phyloP scores from a whole-genome alignment of 768 basidiomycete genomes.

The Rhodotorula kratochvilovae region DNA sequence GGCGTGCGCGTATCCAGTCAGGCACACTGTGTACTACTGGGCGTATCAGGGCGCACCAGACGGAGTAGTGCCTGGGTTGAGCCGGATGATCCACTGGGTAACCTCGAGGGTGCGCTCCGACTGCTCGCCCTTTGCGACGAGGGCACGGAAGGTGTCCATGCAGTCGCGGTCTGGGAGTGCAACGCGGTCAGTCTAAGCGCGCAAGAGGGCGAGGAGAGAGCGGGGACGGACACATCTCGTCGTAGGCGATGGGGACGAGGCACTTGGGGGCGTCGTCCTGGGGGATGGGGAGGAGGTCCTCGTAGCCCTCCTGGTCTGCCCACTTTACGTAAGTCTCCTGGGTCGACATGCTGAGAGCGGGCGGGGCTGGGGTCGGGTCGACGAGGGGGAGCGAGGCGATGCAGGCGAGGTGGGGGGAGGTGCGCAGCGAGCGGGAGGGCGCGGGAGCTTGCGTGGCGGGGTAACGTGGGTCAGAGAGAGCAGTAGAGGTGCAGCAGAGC shows the following conservation, averaged over 20 bases:
- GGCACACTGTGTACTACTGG: not conserved
- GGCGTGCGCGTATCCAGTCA: not conserved
- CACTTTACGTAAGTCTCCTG: slow-evolving; percentile 44
- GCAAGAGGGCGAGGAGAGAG: slow-evolving; percentile 1
- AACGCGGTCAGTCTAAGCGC: not conserved
- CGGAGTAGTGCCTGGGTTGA: slow-evolving; percentile 97
- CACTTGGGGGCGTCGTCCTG: slow-evolving; percentile 75
- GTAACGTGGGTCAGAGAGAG: not conserved
- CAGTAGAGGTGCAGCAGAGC: no score
- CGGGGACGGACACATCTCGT: slow-evolving; percentile 62
- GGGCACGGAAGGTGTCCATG: slow-evolving; percentile 83
- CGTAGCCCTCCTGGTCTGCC: slow-evolving; percentile 54
- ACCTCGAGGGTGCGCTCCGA: slow-evolving; percentile 75
- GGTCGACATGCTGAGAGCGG: slow-evolving; percentile 49
- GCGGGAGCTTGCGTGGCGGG: not conserved
- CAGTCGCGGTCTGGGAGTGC: slow-evolving; percentile 74
- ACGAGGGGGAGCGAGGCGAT: no score
- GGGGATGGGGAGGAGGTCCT: slow-evolving; percentile 68
- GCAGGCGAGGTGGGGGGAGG: not conserved
- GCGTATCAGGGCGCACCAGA: slow-evolving; percentile 62
- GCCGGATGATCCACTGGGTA: slow-evolving; percentile 78
- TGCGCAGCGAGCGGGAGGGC: not conserved
- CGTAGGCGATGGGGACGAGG: slow-evolving; percentile 88
- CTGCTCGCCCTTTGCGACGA: slow-evolving; percentile 71
- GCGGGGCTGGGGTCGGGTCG: not conserved